Base-by-base conservation (phyloP, 164 flowering plant genomes). In the Aristolochia contorta region DNA sequence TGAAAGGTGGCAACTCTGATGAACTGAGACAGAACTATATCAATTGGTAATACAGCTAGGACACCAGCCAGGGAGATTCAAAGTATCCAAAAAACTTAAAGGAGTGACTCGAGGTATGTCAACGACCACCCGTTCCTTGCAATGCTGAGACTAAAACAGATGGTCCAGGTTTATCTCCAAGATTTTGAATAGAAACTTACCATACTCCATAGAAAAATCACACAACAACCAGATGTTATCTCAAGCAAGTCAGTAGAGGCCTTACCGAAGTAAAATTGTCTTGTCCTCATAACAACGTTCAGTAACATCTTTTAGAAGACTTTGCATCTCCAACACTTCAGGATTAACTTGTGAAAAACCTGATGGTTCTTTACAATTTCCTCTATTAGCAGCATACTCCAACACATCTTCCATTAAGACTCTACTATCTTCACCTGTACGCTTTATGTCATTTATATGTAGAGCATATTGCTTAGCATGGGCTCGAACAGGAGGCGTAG, bases 401-500 rank as follows among this genome's bases (percentile, higher is more conserved):
- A 84, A 70, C 30, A 94, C 81, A 67, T 94, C 96, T 73, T 85
- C 95, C 76, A 77, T 84, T 57, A 78, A 65, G 49, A 94, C 79
- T 70, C 95, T 86, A 15, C 97, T 96, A 74, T 84, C 91, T 74
- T 75, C 70, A 57, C 97, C 97, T 63, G 82, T 86, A 69, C 97
- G 97, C 61, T 24, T 62, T 25, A 94, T 81, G 59, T 79, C 84
- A 69, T 75, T 75, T 66, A 94, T 74, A 65, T 83, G 59, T 61
- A 88, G 52, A 69, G 83, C 88, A 72, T 77, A 74, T 47, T 85
- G 74, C 71, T 85, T 91, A 52, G 96, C 96, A 71, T 88, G 78
- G 67, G 75, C 69, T 23, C 96, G 75, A 56, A 91, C 93, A 67
- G 85, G 78, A 48, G 99, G 99, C 3, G 97, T 86, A 58, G 87